phyloP scores from a whole-genome alignment of 2,329 filamentous ascomycete species.

The Talaromyces verruculosus region DNA sequence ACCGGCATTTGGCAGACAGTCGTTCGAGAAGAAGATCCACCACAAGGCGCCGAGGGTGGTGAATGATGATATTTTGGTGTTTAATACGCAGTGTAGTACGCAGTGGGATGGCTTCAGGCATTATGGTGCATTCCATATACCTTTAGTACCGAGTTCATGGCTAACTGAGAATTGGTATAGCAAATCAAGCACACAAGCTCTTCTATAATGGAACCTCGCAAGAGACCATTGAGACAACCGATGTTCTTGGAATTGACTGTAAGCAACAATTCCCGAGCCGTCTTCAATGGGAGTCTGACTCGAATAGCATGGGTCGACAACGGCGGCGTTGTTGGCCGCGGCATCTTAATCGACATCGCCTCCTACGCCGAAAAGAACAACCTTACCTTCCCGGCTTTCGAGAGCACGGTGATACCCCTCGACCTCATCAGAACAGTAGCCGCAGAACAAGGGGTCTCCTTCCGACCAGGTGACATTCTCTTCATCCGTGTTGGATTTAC shows the following conservation, averaged over 20 bases:
- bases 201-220: slow-evolving; percentile 47
- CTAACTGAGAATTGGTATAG: slow-evolving; percentile 26
- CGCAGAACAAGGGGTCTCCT: slow-evolving; percentile 43
- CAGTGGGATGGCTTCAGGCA: slow-evolving; percentile 52
- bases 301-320: slow-evolving; percentile 36
- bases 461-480: slow-evolving; percentile 56
- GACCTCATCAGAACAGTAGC: slow-evolving; percentile 48
- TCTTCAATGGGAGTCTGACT: background rate
- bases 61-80: slow-evolving; percentile 61
- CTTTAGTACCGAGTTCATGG: background rate
- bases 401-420: slow-evolving; percentile 46
- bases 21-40: slow-evolving; percentile 56
- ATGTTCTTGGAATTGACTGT: slow-evolving; percentile 47
- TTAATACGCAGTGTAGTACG: slow-evolving; percentile 59
- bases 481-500: slow-evolving; percentile 57
- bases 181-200: slow-evolving; percentile 42
- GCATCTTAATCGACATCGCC: slow-evolving; percentile 51
- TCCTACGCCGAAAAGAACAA: slow-evolving; percentile 45
- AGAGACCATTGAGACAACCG: slow-evolving; percentile 38
- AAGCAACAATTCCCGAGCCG: slow-evolving; percentile 1
- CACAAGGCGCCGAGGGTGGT: slow-evolving; percentile 54
- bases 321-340: slow-evolving; percentile 47
- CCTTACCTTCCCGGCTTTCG: slow-evolving; percentile 42
- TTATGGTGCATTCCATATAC: slow-evolving; percentile 27
- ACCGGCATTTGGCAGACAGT: slow-evolving; percentile 57